phyloP scores from a whole-genome alignment of 352 stramenopile genomes.

The Phytophthora pluvialis region DNA sequence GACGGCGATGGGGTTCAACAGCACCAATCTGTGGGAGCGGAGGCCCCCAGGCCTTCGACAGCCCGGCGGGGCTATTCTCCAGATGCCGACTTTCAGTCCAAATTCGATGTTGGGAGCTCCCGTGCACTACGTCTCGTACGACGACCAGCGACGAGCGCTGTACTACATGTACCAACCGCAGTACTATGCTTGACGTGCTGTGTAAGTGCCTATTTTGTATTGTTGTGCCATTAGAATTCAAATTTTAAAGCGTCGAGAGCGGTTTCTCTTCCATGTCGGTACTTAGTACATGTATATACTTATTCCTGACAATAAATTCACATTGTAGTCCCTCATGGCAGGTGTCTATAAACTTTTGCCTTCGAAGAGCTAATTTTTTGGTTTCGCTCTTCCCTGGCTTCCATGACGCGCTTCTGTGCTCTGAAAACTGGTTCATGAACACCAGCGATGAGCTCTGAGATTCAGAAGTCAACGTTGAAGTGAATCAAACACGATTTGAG shows the following conservation, averaged over 20 bases:
- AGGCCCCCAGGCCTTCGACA: constrained; percentile 15
- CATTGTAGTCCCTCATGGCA: too few relatives aligned
- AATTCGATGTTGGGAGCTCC: constrained; percentile 23
- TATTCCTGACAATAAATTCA: not conserved
- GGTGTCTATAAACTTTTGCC: too few relatives aligned
- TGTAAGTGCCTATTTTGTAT: not conserved
- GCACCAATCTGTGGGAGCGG: constrained; percentile 42
- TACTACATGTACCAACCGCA: constrained; percentile 19
- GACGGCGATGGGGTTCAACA: constrained; percentile 30
- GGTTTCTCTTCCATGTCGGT: not conserved
- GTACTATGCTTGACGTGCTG: constrained; percentile 13
- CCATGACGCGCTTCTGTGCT: too few relatives aligned
- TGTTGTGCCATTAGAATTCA: not conserved
- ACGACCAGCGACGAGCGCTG: constrained; percentile 11
- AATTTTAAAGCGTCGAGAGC: not conserved
- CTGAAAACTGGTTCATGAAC: too few relatives aligned
- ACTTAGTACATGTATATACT: too few relatives aligned
- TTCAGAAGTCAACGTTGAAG: not conserved
- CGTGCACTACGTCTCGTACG: constrained; percentile 8
- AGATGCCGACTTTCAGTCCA: not conserved
- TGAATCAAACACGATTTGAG: not conserved
- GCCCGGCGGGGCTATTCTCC: constrained; percentile 3
- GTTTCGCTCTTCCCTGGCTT: too few relatives aligned
- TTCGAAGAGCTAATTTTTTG: too few relatives aligned
- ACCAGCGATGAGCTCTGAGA: too few relatives aligned